Evolutionary conservation across 2,329 filamentous ascomycete species (phyloP).

Genomic region (Cytospora piceae): DNA sequence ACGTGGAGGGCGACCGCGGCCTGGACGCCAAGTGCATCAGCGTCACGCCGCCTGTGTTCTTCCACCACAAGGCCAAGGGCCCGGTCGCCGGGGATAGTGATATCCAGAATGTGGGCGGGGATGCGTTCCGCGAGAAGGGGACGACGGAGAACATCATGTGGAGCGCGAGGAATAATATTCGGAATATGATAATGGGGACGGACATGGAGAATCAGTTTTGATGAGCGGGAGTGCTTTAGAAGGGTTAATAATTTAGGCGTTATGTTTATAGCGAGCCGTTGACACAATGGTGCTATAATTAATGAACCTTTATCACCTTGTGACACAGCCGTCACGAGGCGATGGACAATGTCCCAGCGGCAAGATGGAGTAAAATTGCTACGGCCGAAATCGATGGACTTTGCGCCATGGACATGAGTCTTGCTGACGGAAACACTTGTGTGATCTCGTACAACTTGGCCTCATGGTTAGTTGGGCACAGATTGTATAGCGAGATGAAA

Average conservation of each 20-base stretch:
- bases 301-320: background rate
- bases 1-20: slow-evolving; percentile 20
- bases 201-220: slow-evolving; percentile 35
- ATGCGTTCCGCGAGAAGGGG: slow-evolving; percentile 37
- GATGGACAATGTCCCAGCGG: background rate
- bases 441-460: no score
- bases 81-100: slow-evolving; percentile 39
- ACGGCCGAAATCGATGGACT: no score
- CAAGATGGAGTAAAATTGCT: background rate
- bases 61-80: slow-evolving; percentile 40
- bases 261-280: background rate
- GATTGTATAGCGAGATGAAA: no score
- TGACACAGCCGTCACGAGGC: no score
- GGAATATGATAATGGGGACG: slow-evolving; percentile 37
- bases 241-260: no score
- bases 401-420: no score
- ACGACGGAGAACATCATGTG: slow-evolving; percentile 40
- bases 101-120: slow-evolving; percentile 34
- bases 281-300: background rate
- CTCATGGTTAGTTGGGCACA: no score
- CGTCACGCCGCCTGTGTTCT: slow-evolving; percentile 42
- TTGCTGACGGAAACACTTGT: no score
- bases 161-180: slow-evolving; percentile 39
- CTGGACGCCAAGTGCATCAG: slow-evolving; percentile 38
- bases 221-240: background rate